These are phyloP conservation scores for Myxozyma kluyveri DNA, from an alignment of 805 yeast genomes.

Conservation along the genomic window DNA sequence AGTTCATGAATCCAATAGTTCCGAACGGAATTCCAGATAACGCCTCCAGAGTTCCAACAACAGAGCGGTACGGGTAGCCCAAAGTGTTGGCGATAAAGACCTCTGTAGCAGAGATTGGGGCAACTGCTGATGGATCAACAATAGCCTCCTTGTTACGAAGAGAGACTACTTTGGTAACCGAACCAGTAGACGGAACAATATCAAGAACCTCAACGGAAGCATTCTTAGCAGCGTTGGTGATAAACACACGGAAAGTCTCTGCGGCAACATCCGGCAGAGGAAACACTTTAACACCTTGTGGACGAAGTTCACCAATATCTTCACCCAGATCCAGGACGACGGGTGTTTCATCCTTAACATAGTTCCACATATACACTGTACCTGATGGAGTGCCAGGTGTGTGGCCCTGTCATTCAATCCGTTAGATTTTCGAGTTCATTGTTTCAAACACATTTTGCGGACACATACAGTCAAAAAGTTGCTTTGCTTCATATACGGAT, in stretches of 20 bases:
- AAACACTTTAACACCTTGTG: conserved; percentile 22
- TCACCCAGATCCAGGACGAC: conserved; percentile 12
- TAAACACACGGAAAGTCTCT: conserved; percentile 20
- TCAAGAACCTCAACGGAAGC: conserved; percentile 28
- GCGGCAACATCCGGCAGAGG: conserved; percentile 6
- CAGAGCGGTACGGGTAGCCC: conserved; percentile 22
- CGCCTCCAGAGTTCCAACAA: conserved; percentile 14
- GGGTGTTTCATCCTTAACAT: conserved; percentile 21
- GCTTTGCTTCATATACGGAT: conserved; percentile 27
- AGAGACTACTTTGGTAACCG: conserved; percentile 14
- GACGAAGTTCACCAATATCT: conserved; percentile 27
- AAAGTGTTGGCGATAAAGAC: conserved; percentile 24
- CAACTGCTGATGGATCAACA: conserved; percentile 23
- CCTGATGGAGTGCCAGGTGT: conserved; percentile 20
- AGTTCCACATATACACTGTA: conserved; percentile 27
- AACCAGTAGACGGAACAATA: conserved; percentile 12
- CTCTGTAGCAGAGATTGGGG: conserved; percentile 23
- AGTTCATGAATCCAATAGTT: conserved; percentile 27
- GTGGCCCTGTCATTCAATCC: conserved; percentile 9
- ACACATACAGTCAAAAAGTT: conserved; percentile 20
- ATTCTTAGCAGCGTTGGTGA: conserved; percentile 25
- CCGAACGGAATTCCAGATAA: conserved; percentile 26
- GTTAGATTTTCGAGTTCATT: neutral
- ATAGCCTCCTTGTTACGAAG: conserved; percentile 23
- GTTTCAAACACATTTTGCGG: neutral